Evolutionary conservation across 768 basidiomycete genomes (phyloP).

Genomic region (Termitomyces sp.): DNA sequence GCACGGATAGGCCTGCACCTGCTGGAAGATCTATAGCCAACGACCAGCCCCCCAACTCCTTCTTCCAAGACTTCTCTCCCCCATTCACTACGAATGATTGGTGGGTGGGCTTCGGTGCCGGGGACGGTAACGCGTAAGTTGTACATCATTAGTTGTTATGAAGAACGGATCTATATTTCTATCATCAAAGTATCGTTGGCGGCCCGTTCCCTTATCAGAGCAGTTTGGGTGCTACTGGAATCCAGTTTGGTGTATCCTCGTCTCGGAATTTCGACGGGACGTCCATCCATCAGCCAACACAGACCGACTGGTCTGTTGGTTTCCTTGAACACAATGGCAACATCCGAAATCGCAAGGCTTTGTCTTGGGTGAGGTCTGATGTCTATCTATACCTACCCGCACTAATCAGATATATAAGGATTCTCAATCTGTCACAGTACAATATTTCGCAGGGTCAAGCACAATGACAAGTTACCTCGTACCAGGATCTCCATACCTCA

Average conservation of each 20-base stretch:
- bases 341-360: constrained; percentile 23
- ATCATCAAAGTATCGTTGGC: constrained; percentile 17
- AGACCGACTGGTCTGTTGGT: constrained; percentile 26
- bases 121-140: constrained; percentile 18
- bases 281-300: constrained; percentile 24
- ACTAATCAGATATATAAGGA: constrained; percentile 16
- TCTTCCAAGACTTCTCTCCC: constrained; percentile 26
- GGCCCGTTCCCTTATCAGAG: constrained; percentile 29
- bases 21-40: constrained; percentile 21
- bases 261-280: constrained; percentile 24
- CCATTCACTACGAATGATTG: constrained; percentile 29
- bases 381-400: not conserved
- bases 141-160: not conserved
- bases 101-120: constrained; percentile 28
- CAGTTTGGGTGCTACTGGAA: constrained; percentile 17
- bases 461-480: constrained; percentile 26
- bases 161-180: not conserved
- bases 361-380: constrained; percentile 20
- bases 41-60: constrained; percentile 23
- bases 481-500: constrained; percentile 28
- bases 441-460: constrained; percentile 25
- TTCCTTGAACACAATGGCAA: constrained; percentile 26
- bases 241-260: constrained; percentile 26
- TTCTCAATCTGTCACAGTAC: constrained; percentile 27
- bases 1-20: constrained; percentile 18